Percentiles rank a stretch among this genome's conserved stretches.
Evolutionary conservation across 2,329 filamentous ascomycete genomes (phyloP).

Genomic region (Hymenotorrendiella dingleyae): DNA sequence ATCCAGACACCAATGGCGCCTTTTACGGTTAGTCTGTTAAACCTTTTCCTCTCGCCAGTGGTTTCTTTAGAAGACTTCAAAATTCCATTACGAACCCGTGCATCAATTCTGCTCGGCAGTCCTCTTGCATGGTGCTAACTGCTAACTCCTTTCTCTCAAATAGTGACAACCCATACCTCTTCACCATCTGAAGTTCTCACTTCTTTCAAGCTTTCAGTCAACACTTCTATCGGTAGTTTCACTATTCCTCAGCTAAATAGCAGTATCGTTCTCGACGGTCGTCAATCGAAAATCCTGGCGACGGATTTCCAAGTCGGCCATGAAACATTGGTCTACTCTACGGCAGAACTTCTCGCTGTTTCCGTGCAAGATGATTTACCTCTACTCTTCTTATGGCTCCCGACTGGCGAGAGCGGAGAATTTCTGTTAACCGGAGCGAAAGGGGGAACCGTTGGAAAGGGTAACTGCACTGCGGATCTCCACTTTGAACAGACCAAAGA

Average conservation of each 20-base stretch:
- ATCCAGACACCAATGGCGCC: constrained; percentile 48
- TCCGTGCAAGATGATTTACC: constrained; percentile 41
- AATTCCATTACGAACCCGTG: too few species aligned
- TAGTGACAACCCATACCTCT: constrained; percentile 48
- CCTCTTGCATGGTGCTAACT: too few species aligned
- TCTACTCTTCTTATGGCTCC: constrained; percentile 47
- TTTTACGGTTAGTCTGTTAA: too few species aligned
- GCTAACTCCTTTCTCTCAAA: too few species aligned
- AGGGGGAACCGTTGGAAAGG: constrained; percentile 43
- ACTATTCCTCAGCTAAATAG: constrained; percentile 46
- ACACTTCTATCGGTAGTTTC: constrained; percentile 48
- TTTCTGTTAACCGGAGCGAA: constrained; percentile 47
- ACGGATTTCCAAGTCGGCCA: constrained; percentile 52
- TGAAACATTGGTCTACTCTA: constrained; percentile 47
- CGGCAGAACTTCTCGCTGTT: constrained; percentile 49
- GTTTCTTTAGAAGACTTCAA: too few species aligned
- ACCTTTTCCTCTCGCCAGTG: too few species aligned
- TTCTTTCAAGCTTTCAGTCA: constrained; percentile 48
- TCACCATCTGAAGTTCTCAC: constrained; percentile 46
- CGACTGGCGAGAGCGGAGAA: constrained; percentile 48
- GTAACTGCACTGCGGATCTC: constrained; percentile 36
- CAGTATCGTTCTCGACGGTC: constrained; percentile 49
- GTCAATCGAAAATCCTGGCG: constrained; percentile 56
- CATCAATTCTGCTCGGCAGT: too few species aligned
- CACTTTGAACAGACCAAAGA: constrained; percentile 36